Conservation (phyloP, 2,329 filamentous ascomycete genomes). For the Trichothecium sympodiale region DNA sequence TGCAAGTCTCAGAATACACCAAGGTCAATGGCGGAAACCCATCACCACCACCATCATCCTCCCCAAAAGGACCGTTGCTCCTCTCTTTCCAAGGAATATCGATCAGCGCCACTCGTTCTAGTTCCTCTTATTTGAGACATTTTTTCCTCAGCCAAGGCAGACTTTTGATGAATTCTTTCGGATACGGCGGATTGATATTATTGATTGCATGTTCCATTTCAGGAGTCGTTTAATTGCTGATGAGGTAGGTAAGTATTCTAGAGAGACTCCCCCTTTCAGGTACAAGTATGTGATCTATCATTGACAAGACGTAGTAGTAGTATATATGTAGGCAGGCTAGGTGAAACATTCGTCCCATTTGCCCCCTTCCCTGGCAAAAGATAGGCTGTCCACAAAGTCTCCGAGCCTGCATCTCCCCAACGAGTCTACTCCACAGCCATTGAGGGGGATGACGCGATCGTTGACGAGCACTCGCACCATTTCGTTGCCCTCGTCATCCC, state of each 20-base stretch:
- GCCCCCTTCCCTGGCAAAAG: constrained; percentile 62
- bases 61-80: neutral
- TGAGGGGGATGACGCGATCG: constrained; percentile 65
- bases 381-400: constrained; percentile 63
- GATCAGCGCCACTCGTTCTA: too few relatives aligned
- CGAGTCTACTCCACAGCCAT: constrained; percentile 58
- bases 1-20: constrained; percentile 8
- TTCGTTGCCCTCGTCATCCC: constrained; percentile 30
- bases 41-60: constrained; percentile 1
- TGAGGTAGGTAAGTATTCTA: too few relatives aligned
- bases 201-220: too few relatives aligned
- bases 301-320: too few relatives aligned
- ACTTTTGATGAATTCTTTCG: too few relatives aligned
- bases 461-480: constrained; percentile 74
- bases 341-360: constrained; percentile 55
- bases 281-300: too few relatives aligned
- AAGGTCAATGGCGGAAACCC: constrained; percentile 4
- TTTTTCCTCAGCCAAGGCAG: too few relatives aligned
- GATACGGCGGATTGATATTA: too few relatives aligned
- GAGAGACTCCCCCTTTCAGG: too few relatives aligned
- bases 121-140: too few relatives aligned
- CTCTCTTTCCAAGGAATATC: neutral
- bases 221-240: too few relatives aligned
- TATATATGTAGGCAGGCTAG: neutral
- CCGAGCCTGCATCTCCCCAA: constrained; percentile 60